Conservation (phyloP, 2,329 filamentous ascomycete genomes). For the Juglanconis oblonga region DNA sequence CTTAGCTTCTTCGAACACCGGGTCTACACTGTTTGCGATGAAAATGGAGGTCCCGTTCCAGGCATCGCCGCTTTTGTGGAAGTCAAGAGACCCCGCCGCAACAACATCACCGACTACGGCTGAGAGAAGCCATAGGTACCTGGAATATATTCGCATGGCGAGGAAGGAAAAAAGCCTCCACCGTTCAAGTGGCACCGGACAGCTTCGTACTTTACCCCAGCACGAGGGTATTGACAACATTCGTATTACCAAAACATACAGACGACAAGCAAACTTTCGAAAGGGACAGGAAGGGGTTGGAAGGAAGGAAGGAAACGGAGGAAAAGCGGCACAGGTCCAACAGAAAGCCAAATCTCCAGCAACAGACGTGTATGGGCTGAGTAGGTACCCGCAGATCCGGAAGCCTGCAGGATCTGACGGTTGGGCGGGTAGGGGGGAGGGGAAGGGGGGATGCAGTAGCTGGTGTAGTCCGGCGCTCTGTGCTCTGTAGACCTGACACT, state of each 20-base stretch:
- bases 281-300: neutral
- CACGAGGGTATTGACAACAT: neutral
- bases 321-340: neutral
- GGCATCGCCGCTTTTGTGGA: accelerated
- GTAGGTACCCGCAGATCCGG: neutral
- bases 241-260: neutral
- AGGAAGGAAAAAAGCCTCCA: neutral
- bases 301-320: neutral
- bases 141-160: constrained; percentile 1
- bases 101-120: neutral
- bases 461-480: too few species aligned
- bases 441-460: too few species aligned
- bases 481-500: too few species aligned
- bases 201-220: neutral
- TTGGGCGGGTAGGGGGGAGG: too few species aligned
- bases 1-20: too few species aligned
- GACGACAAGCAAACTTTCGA: neutral
- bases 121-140: neutral
- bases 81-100: neutral
- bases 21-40: neutral
- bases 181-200: neutral
- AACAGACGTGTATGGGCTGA: neutral
- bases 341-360: neutral
- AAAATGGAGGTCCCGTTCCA: neutral
- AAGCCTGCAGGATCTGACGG: neutral